Evolutionary conservation across 805 yeast genomes (phyloP).

Genomic region (Candida ipomoeae): DNA sequence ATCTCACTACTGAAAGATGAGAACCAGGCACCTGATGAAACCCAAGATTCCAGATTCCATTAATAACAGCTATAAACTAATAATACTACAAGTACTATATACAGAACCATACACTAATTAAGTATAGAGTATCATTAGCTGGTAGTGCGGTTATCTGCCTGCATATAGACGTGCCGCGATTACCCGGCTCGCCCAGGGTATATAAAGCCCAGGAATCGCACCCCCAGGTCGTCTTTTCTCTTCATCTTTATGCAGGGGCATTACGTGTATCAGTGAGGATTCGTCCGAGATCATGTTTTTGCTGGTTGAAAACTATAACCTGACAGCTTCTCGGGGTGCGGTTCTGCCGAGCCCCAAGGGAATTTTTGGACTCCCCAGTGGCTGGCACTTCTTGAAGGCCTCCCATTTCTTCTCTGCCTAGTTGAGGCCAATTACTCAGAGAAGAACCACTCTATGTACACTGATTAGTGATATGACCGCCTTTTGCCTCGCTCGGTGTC

Average conservation of each 20-base stretch:
- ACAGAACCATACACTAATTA: too few species aligned
- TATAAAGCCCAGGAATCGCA: constrained; percentile 8
- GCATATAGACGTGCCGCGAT: background rate
- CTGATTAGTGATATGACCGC: constrained; percentile 18
- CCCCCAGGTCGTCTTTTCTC: constrained; percentile 24
- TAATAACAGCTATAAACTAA: too few species aligned
- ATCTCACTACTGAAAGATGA: too few species aligned
- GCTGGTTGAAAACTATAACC: constrained; percentile 99
- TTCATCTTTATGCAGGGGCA: constrained; percentile 99
- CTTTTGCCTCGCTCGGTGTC: constrained; percentile 49
- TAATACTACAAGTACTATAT: too few species aligned
- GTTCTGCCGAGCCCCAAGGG: constrained; percentile 55
- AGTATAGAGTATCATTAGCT: too few species aligned
- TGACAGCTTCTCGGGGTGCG: constrained; percentile 66
- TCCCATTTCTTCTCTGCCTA: constrained; percentile 16
- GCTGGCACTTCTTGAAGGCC: constrained; percentile 34
- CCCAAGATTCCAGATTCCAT: too few species aligned
- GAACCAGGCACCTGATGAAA: too few species aligned
- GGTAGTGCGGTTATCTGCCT: background rate
- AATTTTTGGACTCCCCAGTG: constrained; percentile 60
- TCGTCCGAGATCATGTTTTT: constrained; percentile 99
- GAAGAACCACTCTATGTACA: background rate
- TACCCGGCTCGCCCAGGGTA: constrained; percentile 14
- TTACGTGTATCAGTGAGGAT: constrained; percentile 99
- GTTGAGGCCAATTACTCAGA: constrained; percentile 24